These are phyloP conservation scores for Cryphonectria parasitica DNA, from an alignment of 2,329 filamentous ascomycete species.

Conservation along the genomic window DNA sequence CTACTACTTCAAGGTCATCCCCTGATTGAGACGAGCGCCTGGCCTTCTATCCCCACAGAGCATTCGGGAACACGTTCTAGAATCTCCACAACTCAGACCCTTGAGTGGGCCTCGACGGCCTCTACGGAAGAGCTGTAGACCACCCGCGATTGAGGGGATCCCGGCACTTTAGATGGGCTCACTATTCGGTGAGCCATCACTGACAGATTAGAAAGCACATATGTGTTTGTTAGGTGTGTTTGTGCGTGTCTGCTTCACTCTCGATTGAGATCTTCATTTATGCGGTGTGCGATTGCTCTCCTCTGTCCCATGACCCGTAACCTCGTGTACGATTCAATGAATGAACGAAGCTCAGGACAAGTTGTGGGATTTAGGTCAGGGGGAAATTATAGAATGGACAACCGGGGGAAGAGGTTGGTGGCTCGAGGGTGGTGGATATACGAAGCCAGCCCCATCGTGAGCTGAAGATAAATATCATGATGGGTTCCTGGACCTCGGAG, in stretches of 20 bases:
- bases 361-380: slow-evolving; percentile 24
- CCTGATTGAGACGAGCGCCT: slow-evolving; percentile 12
- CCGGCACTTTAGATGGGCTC: slow-evolving; percentile 1
- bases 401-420: slow-evolving; percentile 22
- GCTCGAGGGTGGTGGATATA: slow-evolving; percentile 26
- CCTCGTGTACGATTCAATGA: slow-evolving; percentile 1
- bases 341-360: slow-evolving; percentile 22
- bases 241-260: too few species aligned
- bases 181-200: slow-evolving; percentile 8
- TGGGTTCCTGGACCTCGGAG: slow-evolving; percentile 10
- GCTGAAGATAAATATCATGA: slow-evolving; percentile 18
- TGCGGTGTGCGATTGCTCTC: slow-evolving; percentile 18
- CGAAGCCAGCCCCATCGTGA: neutral
- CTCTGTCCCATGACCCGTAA: neutral
- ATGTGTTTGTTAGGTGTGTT: neutral
- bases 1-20: slow-evolving; percentile 1
- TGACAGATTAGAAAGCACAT: slow-evolving; percentile 6
- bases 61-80: slow-evolving; percentile 19
- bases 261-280: neutral
- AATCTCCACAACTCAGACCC: slow-evolving; percentile 23
- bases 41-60: slow-evolving; percentile 18
- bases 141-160: slow-evolving; percentile 22
- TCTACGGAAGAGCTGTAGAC: slow-evolving; percentile 21
- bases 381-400: slow-evolving; percentile 26
- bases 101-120: slow-evolving; percentile 17